Base-by-base conservation (phyloP, 2,329 filamentous ascomycete species). In the Xylogone sp. region DNA sequence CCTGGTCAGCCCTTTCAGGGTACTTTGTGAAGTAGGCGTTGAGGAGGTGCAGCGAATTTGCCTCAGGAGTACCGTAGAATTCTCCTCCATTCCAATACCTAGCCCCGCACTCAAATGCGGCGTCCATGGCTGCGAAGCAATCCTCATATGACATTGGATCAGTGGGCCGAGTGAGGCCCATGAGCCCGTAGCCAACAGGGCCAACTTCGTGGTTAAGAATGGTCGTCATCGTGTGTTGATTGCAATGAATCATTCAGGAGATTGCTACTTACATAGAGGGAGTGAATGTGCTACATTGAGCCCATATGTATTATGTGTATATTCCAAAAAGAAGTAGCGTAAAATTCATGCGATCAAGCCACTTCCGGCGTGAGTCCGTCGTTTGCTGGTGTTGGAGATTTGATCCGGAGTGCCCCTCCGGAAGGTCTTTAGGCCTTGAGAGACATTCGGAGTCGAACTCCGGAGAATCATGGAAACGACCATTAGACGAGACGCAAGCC, bases 31-130 rank as follows among this genome's bases (percentile, higher is more conserved):
- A 86, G 69, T 87, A 88, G 21, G 73, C 70, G 56, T 80, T 75
- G 24, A 87, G 68, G 5, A 87, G 68, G 39, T 79, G 77, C 61
- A 85, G 67, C 2, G 75, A 81, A 68, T 86, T 84, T 60, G 74
- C 73, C 13, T 79, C 71, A 1, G 76, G 75, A 0, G 72, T 69
- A 42, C 84, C 84, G 69, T 88, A 88, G 62, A 86, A 78, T 61
- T 86, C 82, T 54, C 75, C 83, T 39, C 73, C 82, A 59, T 84
- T 86, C 81, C 82, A 86, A 49, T 76, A 68, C 52, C 66, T 75
- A 59, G 67, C 68, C 50, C 75, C 71, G 9, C 64, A 62, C 21
- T 67, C 56, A 13, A 83, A 62, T 6, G 82, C 71, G n/a, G 76
- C 73, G 56, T 77, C 77, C 67, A 87, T 70, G 12, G 78, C 75